phyloP scores from a whole-genome alignment of 495 filamentous ascomycete species.

The Bombardia bombarda region DNA sequence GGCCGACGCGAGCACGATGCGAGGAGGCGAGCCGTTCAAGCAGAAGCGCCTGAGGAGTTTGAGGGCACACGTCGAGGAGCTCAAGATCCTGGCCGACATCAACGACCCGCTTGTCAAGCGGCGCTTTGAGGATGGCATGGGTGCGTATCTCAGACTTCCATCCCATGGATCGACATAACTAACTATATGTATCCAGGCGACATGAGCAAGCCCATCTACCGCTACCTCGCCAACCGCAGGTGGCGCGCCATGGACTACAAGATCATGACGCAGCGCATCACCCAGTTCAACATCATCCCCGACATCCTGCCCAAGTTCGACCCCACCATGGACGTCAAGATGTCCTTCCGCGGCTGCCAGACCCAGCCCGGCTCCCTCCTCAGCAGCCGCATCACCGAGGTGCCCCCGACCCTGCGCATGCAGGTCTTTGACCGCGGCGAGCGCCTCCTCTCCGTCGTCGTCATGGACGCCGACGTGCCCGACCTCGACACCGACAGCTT shows the following conservation, averaged over 20 bases:
- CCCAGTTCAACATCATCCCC: conserved; percentile 83
- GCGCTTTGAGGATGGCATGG: conserved; percentile 84
- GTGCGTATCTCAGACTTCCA: conserved; percentile 44
- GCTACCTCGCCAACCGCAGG: conserved; percentile 74
- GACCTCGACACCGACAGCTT: conserved; percentile 70
- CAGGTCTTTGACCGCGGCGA: conserved; percentile 77
- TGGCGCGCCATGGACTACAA: conserved; percentile 69
- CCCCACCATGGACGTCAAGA: conserved; percentile 65
- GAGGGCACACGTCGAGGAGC: conserved; percentile 61
- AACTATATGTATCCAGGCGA: conserved; percentile 50
- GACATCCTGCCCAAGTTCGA: conserved; percentile 84
- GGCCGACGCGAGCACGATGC: conserved; percentile 46
- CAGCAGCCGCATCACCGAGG: conserved; percentile 58
- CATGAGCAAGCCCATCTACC: conserved; percentile 96
- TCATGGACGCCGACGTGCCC: conserved; percentile 88
- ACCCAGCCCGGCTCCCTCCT: conserved; percentile 73
- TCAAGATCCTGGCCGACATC: conserved; percentile 88
- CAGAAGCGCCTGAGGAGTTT: conserved; percentile 62
- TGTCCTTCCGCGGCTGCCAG: conserved; percentile 63
- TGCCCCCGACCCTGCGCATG: conserved; percentile 64
- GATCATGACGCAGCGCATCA: conserved; percentile 77
- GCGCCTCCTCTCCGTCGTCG: conserved; percentile 72
- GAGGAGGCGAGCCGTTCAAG: conserved; percentile 52
- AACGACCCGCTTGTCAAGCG: conserved; percentile 95
- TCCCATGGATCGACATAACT: background rate